Evolutionary conservation across 768 basidiomycete genomes (phyloP), one percentile per base, ranked within the genome.

Genomic region (Suillus paluster): DNA sequence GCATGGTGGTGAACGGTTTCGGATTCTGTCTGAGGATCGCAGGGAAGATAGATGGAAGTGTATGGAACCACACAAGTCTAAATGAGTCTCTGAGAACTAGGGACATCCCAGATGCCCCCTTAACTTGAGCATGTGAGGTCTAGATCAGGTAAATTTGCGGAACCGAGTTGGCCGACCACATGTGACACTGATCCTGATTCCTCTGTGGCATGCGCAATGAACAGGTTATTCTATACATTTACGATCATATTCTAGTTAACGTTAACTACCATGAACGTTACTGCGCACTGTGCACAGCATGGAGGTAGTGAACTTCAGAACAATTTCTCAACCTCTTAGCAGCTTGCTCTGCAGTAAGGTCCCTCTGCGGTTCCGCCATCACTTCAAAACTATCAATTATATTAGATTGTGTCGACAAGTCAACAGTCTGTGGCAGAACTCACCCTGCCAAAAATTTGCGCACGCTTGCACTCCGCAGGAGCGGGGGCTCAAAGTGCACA

Each of bases 371-470:
- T 71, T 97, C 95, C 0, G 87, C 91, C 88, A 96, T 92, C 57
- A 97, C 77, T 74, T 97, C 95, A 66, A 91, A 96, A 12, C 93
- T 94, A 66, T 9, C 12, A 54, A 33, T 7, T 5, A 21, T 17
- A 4, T 41, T 55, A 67, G 57, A 64, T 54, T 57, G 19, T 33
- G n/a, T 19, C 15, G 2, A 63, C 17, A 33, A 15, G 11, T 25
- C 45, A 42, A 59, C 1, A 56, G 19, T 57, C 48, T 49, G 12
- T 0, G 62, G 10, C 8, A 14, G 21, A 6, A 78, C 88, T 57
- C 66, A 92, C 90, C 95, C 95, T 34, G 95, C 95, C 21, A 96
- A 73, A 78, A 96, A 97, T 74, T 97, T 97, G 66, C 87, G 83
- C 27, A 97, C 87, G 53, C 81, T 90, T 7, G 94, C 89, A 69